Conservation (phyloP, 805 yeast species). For the Pachysolen tannophilus region DNA sequence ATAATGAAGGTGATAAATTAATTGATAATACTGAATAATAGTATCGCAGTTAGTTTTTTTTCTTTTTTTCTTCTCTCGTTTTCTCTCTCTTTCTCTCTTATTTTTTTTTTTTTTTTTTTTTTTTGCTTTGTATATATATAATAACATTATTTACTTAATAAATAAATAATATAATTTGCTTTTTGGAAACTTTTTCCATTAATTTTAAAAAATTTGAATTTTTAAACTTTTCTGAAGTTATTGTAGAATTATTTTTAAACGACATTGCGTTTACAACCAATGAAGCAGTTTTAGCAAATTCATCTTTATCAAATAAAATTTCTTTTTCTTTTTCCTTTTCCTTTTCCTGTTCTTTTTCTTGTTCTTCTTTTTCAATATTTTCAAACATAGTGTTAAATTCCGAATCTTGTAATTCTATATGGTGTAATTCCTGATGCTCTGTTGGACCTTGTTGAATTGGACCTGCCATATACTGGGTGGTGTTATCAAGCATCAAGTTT, state of each 20-base stretch:
- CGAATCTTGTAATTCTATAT: conserved; percentile 3
- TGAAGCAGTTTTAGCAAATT: conserved; percentile 31
- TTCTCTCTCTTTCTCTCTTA: too few relatives aligned
- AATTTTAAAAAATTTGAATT: conserved; percentile 32
- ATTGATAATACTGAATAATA: too few relatives aligned
- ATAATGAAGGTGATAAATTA: too few relatives aligned
- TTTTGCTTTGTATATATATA: too few relatives aligned
- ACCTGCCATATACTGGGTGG: too few relatives aligned
- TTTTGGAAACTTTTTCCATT: conserved; percentile 30
- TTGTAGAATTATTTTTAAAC: conserved; percentile 14
- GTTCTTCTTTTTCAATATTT: conserved; percentile 19
- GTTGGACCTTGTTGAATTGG: conserved; percentile 1
- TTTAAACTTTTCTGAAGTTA: conserved; percentile 24
- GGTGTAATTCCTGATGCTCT: conserved; percentile 7
- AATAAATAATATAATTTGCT: conserved; percentile 32
- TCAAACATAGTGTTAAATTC: conserved; percentile 20
- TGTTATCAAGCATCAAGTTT: too few relatives aligned
- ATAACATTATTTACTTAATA: conserved; percentile 27
- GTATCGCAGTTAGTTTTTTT: too few relatives aligned
- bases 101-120: too few relatives aligned
- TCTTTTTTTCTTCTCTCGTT: too few relatives aligned
- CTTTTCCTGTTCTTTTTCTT: conserved; percentile 8
- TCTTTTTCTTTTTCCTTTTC: conserved; percentile 2
- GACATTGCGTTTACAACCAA: conserved; percentile 31
- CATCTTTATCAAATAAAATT: conserved; percentile 17